A percentile compares a stretch with the other conserved stretches of the same genome.
Conservation (phyloP, 2,329 filamentous ascomycete species). For the Colletotrichum acutatum region DNA sequence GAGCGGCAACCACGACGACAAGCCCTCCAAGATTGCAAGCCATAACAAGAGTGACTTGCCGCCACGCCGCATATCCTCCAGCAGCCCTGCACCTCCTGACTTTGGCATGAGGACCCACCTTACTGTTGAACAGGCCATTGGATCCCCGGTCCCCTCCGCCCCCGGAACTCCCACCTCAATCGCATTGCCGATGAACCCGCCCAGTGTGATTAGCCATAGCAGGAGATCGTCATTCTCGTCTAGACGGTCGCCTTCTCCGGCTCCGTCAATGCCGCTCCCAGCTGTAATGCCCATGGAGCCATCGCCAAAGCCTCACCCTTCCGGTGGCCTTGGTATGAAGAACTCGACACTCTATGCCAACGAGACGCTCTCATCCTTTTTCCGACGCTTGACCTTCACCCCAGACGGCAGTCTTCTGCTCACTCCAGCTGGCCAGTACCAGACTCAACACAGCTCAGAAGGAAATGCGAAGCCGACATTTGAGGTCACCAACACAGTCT, state of each 20-base stretch:
- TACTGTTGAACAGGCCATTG: constrained; percentile 66
- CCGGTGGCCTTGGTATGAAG: constrained; percentile 73
- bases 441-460: constrained; percentile 75
- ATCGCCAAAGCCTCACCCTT: constrained; percentile 80
- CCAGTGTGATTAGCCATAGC: constrained; percentile 73
- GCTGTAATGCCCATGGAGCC: constrained; percentile 95
- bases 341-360: constrained; percentile 95
- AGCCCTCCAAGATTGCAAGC: constrained; percentile 83
- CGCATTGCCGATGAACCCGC: constrained; percentile 95
- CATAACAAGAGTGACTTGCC: constrained; percentile 89
- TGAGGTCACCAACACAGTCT: constrained; percentile 96
- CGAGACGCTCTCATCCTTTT: constrained; percentile 97
- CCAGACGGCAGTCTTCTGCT: constrained; percentile 94
- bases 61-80: constrained; percentile 86
- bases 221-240: constrained; percentile 89
- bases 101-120: constrained; percentile 75
- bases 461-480: constrained; percentile 79
- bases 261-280: constrained; percentile 91
- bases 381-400: constrained; percentile 91
- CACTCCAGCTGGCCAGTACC: constrained; percentile 95
- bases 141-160: constrained; percentile 89
- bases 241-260: constrained; percentile 89
- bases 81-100: constrained; percentile 91
- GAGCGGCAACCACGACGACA: constrained; percentile 65
- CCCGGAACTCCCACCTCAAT: constrained; percentile 93